Conservation (phyloP, 2,329 filamentous ascomycete genomes). For the Venturia aucupariae region DNA sequence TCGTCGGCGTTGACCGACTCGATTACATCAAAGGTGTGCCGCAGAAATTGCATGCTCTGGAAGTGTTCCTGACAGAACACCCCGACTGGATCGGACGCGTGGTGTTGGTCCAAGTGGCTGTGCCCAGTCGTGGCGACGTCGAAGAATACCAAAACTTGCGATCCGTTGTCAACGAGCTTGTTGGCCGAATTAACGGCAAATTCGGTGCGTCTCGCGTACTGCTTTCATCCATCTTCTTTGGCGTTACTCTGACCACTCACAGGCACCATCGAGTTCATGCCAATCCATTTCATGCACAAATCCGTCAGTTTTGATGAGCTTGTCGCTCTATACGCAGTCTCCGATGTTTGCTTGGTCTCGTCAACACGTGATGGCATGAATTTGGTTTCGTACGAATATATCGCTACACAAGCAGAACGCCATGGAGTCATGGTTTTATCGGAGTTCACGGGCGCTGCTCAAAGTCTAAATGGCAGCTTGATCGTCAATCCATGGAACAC, state of each 20-base stretch:
- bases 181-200: slow-evolving; percentile 92
- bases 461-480: slow-evolving; percentile 84
- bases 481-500: slow-evolving; percentile 99
- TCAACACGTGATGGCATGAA: slow-evolving; percentile 99
- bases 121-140: slow-evolving; percentile 89
- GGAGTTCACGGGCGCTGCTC: slow-evolving; percentile 91
- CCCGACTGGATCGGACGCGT: slow-evolving; percentile 98
- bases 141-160: slow-evolving; percentile 97
- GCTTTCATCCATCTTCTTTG: background rate
- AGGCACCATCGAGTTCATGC: slow-evolving; percentile 95
- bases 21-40: slow-evolving; percentile 99
- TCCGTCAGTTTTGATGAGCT: slow-evolving; percentile 92
- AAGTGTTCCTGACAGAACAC: slow-evolving; percentile 93
- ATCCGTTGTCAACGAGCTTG: slow-evolving; percentile 91
- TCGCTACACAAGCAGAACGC: slow-evolving; percentile 80
- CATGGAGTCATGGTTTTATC: slow-evolving; percentile 93
- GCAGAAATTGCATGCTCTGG: slow-evolving; percentile 91
- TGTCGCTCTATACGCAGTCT: slow-evolving; percentile 84
- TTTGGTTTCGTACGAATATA: slow-evolving; percentile 95
- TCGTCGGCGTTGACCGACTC: slow-evolving; percentile 90
- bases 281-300: slow-evolving; percentile 97
- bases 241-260: background rate
- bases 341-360: slow-evolving; percentile 84
- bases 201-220: slow-evolving; percentile 49
- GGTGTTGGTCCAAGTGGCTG: slow-evolving; percentile 89